These are phyloP conservation scores for Starmerella floricola DNA, from an alignment of 805 yeast species.

Conservation along the genomic window DNA sequence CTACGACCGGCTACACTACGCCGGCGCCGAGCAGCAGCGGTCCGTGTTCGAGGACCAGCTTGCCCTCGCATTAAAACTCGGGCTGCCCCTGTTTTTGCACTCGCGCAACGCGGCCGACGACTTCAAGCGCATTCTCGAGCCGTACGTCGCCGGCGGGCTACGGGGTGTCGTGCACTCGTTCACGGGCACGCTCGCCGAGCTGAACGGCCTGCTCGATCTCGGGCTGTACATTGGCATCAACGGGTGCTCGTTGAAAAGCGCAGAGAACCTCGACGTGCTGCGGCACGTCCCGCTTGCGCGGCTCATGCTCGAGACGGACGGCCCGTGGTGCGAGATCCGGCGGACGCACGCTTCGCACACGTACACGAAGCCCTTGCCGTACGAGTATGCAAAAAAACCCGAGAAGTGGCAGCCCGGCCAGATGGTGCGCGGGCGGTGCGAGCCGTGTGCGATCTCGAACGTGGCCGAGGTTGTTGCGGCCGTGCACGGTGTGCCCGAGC, in stretches of 20 bases:
- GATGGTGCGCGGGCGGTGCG: conserved; percentile 74
- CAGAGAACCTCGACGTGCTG: conserved; percentile 59
- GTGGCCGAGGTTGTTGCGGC: conserved; percentile 61
- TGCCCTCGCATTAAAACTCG: conserved; percentile 40
- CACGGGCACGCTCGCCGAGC: conserved; percentile 66
- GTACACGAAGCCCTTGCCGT: conserved; percentile 38
- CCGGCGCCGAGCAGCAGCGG: conserved; percentile 55
- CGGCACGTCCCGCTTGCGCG: conserved; percentile 53
- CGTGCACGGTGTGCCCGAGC: conserved; percentile 34
- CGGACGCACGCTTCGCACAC: conserved; percentile 66
- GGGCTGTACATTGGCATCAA: conserved; percentile 72
- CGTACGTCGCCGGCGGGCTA: conserved; percentile 31
- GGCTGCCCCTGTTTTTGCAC: conserved; percentile 76
- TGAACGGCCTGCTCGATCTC: conserved; percentile 41
- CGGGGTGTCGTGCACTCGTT: conserved; percentile 91
- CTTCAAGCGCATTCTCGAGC: conserved; percentile 51
- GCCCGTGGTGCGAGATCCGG: conserved; percentile 96
- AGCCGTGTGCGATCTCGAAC: conserved; percentile 75
- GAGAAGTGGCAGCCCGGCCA: conserved; percentile 39
- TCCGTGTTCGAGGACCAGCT: conserved; percentile 62
- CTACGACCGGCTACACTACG: conserved; percentile 74
- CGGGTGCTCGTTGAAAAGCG: conserved; percentile 81
- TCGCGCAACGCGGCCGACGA: conserved; percentile 80
- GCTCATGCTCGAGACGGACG: conserved; percentile 82
- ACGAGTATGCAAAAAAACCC: conserved; percentile 48